Percentiles rank a stretch among this genome's conserved stretches.
Conservation (phyloP, 2,329 filamentous ascomycete genomes). For the Coleophoma eucalyptorum region DNA sequence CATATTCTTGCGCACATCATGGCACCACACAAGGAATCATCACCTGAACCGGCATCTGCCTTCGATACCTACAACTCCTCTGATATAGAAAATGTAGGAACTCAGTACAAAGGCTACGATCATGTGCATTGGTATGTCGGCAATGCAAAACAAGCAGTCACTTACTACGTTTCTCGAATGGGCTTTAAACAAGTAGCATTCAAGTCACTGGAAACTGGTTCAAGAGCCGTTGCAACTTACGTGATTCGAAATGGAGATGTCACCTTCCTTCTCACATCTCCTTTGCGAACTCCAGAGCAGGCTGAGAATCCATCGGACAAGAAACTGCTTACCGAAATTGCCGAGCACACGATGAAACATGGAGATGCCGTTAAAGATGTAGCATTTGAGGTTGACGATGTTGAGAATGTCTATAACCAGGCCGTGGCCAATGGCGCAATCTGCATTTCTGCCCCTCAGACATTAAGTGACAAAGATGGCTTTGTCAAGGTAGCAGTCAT, state of each 20-base stretch:
- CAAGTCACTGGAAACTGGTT: conserved; percentile 80
- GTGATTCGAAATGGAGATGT: conserved; percentile 72
- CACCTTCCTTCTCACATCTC: conserved; percentile 78
- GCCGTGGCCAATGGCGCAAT: conserved; percentile 63
- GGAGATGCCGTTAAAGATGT: conserved; percentile 92
- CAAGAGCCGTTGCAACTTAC: conserved; percentile 72
- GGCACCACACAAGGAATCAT: too few species aligned
- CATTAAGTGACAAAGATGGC: conserved; percentile 53
- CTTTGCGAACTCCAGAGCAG: conserved; percentile 59
- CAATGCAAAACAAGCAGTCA: conserved; percentile 87
- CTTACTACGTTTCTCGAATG: conserved; percentile 81
- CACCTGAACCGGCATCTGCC: too few species aligned
- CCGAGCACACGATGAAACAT: conserved; percentile 76
- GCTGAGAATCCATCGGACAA: conserved; percentile 56
- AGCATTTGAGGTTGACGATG: conserved; percentile 88
- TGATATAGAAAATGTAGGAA: too few species aligned
- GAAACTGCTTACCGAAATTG: conserved; percentile 69
- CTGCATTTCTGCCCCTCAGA: conserved; percentile 55
- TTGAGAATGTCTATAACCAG: conserved; percentile 69
- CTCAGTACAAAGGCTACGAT: conserved; percentile 60
- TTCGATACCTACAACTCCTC: too few species aligned
- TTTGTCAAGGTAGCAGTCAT: conserved; percentile 73
- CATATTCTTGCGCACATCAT: too few species aligned
- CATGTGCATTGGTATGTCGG: conserved; percentile 92
- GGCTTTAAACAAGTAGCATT: conserved; percentile 79